Base-by-base conservation (phyloP, 2,329 filamentous ascomycete species). In the Cladophialophora yegresii region DNA sequence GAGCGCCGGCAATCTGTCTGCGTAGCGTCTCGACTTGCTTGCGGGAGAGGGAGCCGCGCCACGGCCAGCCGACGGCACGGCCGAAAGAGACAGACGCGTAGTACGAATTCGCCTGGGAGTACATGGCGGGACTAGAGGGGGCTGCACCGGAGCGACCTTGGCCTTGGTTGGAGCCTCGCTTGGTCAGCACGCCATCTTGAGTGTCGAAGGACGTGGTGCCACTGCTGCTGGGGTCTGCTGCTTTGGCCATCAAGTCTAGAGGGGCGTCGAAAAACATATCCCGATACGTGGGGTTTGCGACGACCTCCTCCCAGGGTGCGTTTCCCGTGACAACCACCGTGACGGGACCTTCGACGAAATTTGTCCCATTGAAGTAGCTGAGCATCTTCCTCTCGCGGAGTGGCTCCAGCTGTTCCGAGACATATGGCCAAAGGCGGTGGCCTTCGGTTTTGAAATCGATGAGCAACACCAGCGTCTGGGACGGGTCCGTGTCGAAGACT, bases 181-280 rank as follows among this genome's bases (percentile, higher is more conserved):
- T 22, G 9, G 30, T 47, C 30, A 62, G 13, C 23, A 30, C 47
- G 40, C n/a, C 43, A 12, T 40, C 13, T 33, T 55, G 55, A 3
- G 26, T 36, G 26, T 63, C 61, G 6, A 43, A 16, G 36, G 5
- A 6, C 12, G 47, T 22, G 36, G 22, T 5, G 26, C 6, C 47
- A 13, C 45, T 12, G 57, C 3, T 28, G 47, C 36, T n/a, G 36
- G 5, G 9, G 16, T 40, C 58, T 23, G 54, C 47, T 12, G 67
- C 32, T 28, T 67, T 62, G n/a, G 73, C 69, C 43, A 80, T 66
- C 51, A 77, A 71, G 58, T 77, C 76, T 7, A 84, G 75, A 1
- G 82, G 83, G 0, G 83, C 82, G 68, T 85, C 83, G 72, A 83
- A 84, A 76, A 85, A 85, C 63, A 85, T 80, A 68, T 85, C 82